A percentile compares a stretch with the other conserved stretches of the same genome.
phyloP scores from a whole-genome alignment of 805 yeast species.

The Saccharomycopsis sp. region DNA sequence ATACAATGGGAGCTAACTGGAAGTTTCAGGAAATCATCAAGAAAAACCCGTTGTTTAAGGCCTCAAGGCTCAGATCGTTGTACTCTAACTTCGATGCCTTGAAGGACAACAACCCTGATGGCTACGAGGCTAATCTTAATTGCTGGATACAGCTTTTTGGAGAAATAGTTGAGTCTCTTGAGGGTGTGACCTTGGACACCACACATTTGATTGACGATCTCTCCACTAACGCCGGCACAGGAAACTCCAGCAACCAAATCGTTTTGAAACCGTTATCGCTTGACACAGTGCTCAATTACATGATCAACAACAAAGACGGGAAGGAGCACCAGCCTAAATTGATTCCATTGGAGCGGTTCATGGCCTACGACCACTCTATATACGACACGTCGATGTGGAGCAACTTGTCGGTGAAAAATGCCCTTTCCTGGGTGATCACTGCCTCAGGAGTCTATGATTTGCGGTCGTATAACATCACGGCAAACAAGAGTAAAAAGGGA shows the following conservation, averaged over 20 bases:
- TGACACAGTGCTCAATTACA: conserved; percentile 19
- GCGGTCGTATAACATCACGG: conserved; percentile 2
- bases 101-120: conserved; percentile 20
- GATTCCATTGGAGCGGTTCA: conserved; percentile 8
- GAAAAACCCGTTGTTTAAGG: conserved; percentile 16
- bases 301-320: conserved; percentile 6
- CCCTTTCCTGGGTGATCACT: conserved; percentile 14
- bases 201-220: conserved; percentile 12
- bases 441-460: conserved; percentile 12
- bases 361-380: neutral
- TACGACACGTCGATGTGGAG: conserved; percentile 7
- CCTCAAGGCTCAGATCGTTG: conserved; percentile 18
- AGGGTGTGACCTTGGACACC: conserved; percentile 9
- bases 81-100: conserved; percentile 16
- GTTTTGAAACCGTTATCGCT: conserved; percentile 18
- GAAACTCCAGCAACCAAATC: neutral
- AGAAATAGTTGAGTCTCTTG: conserved; percentile 8
- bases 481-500: conserved; percentile 10
- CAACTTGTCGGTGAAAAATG: conserved; percentile 12
- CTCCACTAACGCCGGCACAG: neutral
- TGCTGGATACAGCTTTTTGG: conserved; percentile 19
- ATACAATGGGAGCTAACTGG: neutral
- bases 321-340: neutral
- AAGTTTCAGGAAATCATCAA: conserved; percentile 8
- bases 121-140: conserved; percentile 20